Evolutionary conservation across 2,329 filamentous ascomycete genomes (phyloP), one percentile per base, ranked within the genome.

Genomic region (Hypoxylon sp.): DNA sequence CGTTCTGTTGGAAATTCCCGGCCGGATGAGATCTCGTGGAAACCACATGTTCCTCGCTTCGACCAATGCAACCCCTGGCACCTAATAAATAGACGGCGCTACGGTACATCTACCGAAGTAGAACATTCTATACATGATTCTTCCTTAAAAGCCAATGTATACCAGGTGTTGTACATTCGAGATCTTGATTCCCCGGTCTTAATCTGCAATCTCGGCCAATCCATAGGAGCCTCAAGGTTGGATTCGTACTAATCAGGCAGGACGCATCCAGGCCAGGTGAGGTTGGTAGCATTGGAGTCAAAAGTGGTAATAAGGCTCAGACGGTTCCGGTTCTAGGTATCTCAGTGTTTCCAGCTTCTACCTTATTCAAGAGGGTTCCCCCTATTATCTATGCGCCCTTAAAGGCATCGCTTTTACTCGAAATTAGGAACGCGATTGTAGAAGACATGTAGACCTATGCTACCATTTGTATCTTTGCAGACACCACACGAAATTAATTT

Each of bases 241-340:
- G 22, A 60, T 22, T 33, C 24, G 49, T 22, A 54, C 58, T 40
- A 62, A 50, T 61, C 14, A 14, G 55, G 54, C 30, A 68, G 54
- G 54, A 44, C n/a, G 20, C 20, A 20, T 32, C 26, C 38, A 32
- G 20, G 14, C 24, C 42, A 58, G 30, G 42, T 42, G 38, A 7
- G 24, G 28, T 9, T 7, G 28, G 51, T 55, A 55, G n/a, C 26
- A 61, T 28, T 50, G 16, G 40, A n/a, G 6, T n/a, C 20, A 4
- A 48, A 44, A 44, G 38, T 2, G 44, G 50, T 14, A 49, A 44
- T 52, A 20, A 33, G n/a, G 11, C 44, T 48, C 26, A n/a, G n/a
- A 18, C 33, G 52, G 26, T 33, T 28, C 32, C 24, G 28, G 40
- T 52, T 30, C 16, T 36, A 40, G 16, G 12, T 40, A 33, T 44